A percentile compares a stretch with the other conserved stretches of the same genome.
Evolutionary conservation across 2,329 filamentous ascomycete species (phyloP).

Genomic region (Sclerotiophoma versabilis): DNA sequence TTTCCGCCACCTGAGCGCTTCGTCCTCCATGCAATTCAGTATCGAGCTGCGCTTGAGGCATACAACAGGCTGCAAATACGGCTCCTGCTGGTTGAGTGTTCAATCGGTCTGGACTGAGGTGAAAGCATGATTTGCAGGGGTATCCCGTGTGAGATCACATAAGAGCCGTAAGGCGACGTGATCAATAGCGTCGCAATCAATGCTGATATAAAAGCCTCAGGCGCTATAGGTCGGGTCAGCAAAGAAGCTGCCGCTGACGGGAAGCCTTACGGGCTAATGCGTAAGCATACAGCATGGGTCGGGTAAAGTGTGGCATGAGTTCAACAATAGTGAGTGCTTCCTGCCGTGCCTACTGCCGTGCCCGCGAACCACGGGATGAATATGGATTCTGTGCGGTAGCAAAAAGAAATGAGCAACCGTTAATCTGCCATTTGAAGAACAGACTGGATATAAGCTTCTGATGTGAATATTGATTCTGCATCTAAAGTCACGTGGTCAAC

Average conservation of each 20-base stretch:
- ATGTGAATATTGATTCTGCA: too few species aligned
- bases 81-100: background rate
- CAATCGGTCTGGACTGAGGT: background rate
- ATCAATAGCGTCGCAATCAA: slow-evolving; percentile 10
- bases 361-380: background rate
- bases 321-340: background rate
- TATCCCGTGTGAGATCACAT: background rate
- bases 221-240: slow-evolving; percentile 1
- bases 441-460: too few species aligned
- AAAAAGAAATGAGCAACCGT: too few species aligned
- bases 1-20: background rate
- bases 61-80: background rate
- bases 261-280: background rate
- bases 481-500: background rate
- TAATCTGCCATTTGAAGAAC: too few species aligned
- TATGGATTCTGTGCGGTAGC: background rate
- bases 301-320: slow-evolving; percentile 8
- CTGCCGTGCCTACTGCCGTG: background rate
- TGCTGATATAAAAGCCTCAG: background rate
- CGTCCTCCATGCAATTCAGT: background rate
- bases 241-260: slow-evolving; percentile 5
- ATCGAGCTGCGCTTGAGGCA: background rate
- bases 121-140: background rate
- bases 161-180: slow-evolving; percentile 3
- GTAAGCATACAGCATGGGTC: slow-evolving; percentile 1